Evolutionary conservation across 164 flowering plant genomes (phyloP), one percentile per base, ranked within the genome.

Genomic region (Umbellularia californica): DNA sequence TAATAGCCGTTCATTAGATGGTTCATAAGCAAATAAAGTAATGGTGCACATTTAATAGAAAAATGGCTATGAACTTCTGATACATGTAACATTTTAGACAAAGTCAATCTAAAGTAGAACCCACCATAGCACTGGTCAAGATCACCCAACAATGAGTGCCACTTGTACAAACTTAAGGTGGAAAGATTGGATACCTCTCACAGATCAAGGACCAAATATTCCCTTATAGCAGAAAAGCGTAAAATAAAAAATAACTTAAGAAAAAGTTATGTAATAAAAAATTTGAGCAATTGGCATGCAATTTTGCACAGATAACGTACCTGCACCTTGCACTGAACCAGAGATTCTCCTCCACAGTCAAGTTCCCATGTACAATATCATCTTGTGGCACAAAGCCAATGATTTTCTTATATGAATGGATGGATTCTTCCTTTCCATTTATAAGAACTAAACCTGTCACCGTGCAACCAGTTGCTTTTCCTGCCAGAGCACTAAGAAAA

Each of bases 351-450:
- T 96, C 97, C 69, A 94, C 99, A 0, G 98, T 90, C 86, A 96
- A 86, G 79, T 96, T 94, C 64, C 98, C 99, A 85, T 94, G 99
- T 69, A 94, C 99, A 66, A 92, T 90, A 84, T 96, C 99, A 83
- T 96, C 99, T 87, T 96, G 99, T 47, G 99, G 99, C 69, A 96
- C 98, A 84, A 92, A 96, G 62, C 97, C 98, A 60, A 90, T 89
- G 58, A 96, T 91, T 81, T 83, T 96, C 88, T 88, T 90, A 80
- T 92, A 94, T 35, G 97, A 88, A 73, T 85, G 91, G 30, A 96
- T 91, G 3, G 98, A 87, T 76, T 88, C 92, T 70, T 6, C 71
- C 82, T 83, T 87, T 58, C 98, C 99, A 79, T 96, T 96, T 64
- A 96, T 84, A 33, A 94, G 92, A 85, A 96, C 81, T 52, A 70